Evolutionary conservation across 2,329 filamentous ascomycete genomes (phyloP), one percentile per base, ranked within the genome.

Genomic region (Fusarium tupiense): DNA sequence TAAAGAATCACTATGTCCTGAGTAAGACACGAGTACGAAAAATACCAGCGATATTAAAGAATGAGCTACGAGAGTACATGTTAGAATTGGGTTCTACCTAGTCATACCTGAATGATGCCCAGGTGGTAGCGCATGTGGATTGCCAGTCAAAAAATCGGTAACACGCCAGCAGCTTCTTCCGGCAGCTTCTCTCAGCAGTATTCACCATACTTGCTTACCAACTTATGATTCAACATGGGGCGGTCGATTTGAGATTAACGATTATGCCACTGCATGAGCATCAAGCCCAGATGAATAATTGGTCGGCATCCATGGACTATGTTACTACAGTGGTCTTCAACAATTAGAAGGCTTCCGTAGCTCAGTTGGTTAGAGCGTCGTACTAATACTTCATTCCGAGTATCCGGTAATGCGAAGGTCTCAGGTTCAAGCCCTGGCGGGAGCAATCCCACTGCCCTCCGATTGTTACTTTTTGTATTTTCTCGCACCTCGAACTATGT

Each of bases 351-450:
- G 77, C 77, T 79, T 79, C 78, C 78, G 72, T 80, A 80, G 79
- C 78, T 78, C 76, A 80, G 78, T 79, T 80, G 78, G 79, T 80
- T 80, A 80, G 77, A 78, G 77, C 78, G 73, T 80, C 76, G 78
- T 79, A 78, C 78, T 80, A 80, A 80, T 80, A 80, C 69, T 77
- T 71, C 64, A 71, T 58, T 57, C 52, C 68, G 61, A 77, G 66
- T 70, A 49, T 76, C 56, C 47, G 61, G 77, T 78, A 47, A 80
- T 80, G 78, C 77, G 76, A 74, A 78, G 78, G 78, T 79, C 78
- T 79, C 75, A 78, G 77, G 79, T 80, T 80, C 78, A 77, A 80
- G 76, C 79, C 78, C 76, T 78, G 76, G 76, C 73, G 76, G 76
- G 76, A 78, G 76, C 79, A 78, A 64, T 78, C 77, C 71, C 65